Conservation (phyloP, 331 rosid species). For the Prunus yedoensis region DNA sequence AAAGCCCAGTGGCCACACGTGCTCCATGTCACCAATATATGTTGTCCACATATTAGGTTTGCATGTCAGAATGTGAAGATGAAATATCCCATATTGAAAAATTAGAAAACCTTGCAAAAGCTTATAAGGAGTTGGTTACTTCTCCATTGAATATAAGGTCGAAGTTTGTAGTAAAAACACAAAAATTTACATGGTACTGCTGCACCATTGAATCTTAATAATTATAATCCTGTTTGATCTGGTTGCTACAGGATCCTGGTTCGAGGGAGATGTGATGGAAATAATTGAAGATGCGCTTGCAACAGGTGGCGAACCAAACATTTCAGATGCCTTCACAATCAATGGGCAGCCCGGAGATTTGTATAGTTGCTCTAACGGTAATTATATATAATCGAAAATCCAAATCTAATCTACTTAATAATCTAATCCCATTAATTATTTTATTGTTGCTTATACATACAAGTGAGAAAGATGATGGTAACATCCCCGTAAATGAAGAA, state of each 20-base stretch:
- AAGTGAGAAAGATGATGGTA: not conserved
- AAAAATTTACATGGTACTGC: too few relatives aligned
- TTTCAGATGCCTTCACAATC: slow-evolving; percentile 42
- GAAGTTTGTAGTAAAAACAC: too few relatives aligned
- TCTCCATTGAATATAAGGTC: too few relatives aligned
- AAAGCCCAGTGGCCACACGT: too few relatives aligned
- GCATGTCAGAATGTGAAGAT: too few relatives aligned
- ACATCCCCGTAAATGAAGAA: not conserved
- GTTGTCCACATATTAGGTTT: too few relatives aligned
- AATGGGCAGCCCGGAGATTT: slow-evolving; percentile 46
- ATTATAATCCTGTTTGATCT: too few relatives aligned
- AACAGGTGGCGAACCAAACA: slow-evolving; percentile 34
- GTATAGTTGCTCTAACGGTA: slow-evolving; percentile 40
- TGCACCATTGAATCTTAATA: too few relatives aligned
- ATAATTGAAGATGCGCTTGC: slow-evolving; percentile 24
- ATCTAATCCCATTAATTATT: not conserved
- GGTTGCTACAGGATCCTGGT: slow-evolving; percentile 41
- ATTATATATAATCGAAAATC: not conserved
- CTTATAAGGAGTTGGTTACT: too few relatives aligned
- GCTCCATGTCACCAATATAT: too few relatives aligned
- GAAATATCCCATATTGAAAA: too few relatives aligned
- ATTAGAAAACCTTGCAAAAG: too few relatives aligned
- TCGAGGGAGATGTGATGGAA: slow-evolving; percentile 34
- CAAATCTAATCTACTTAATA: not conserved
- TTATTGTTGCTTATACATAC: not conserved